Evolutionary conservation across 2,329 filamentous ascomycete species (phyloP).

Genomic region (Neonectria magnoliae): DNA sequence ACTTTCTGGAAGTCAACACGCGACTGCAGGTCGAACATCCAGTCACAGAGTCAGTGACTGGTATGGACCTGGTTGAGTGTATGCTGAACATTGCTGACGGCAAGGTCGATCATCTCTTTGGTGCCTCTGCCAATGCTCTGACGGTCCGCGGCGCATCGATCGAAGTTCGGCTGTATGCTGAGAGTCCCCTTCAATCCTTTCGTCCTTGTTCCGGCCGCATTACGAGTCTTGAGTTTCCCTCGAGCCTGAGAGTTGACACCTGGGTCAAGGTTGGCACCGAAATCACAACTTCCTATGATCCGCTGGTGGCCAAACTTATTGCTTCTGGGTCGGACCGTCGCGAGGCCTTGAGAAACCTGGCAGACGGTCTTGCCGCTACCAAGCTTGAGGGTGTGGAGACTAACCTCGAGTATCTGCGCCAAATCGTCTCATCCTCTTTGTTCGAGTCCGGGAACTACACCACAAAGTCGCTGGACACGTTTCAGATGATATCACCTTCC

Average conservation of each 20-base stretch:
- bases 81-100: constrained; percentile 50
- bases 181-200: constrained; percentile 67
- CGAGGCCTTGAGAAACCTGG: constrained; percentile 71
- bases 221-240: constrained; percentile 66
- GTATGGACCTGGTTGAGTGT: constrained; percentile 74
- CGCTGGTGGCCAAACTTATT: constrained; percentile 80
- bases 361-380: constrained; percentile 65
- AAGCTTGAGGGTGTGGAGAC: constrained; percentile 47
- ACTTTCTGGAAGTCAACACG: constrained; percentile 61
- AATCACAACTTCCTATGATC: constrained; percentile 79
- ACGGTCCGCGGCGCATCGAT: constrained; percentile 45
- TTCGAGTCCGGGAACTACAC: constrained; percentile 44
- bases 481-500: constrained; percentile 40
- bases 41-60: constrained; percentile 77
- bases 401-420: constrained; percentile 48
- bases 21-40: constrained; percentile 61
- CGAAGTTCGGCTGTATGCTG: constrained; percentile 54
- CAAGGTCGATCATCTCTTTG: constrained; percentile 31
- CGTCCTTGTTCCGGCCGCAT: constrained; percentile 68
- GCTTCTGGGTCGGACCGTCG: constrained; percentile 68
- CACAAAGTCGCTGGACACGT: constrained; percentile 48
- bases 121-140: neutral
- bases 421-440: constrained; percentile 42
- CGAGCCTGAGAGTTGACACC: constrained; percentile 67
- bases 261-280: constrained; percentile 76